Evolutionary conservation across 1,284 basidiomycete genomes (phyloP).

Genomic region (Pascua guehoae): DNA sequence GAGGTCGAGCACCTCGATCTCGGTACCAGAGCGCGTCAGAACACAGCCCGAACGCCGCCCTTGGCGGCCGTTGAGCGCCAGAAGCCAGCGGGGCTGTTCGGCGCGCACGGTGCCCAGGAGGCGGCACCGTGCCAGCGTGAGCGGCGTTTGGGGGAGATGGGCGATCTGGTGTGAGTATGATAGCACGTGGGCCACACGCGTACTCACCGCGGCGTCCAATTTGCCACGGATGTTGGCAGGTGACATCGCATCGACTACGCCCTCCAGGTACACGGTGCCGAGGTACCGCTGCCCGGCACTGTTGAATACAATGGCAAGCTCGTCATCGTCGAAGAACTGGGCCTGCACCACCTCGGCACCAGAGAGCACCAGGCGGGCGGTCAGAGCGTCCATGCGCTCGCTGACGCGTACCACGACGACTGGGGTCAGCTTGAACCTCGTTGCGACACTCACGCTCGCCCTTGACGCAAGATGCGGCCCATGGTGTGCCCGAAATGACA

Average conservation of each 20-base stretch:
- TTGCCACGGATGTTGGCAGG: neutral
- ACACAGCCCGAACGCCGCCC: slow-evolving; percentile 38
- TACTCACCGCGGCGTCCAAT: neutral
- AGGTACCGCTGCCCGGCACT: slow-evolving; percentile 18
- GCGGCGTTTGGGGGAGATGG: neutral
- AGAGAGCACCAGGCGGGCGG: neutral
- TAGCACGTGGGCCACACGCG: too few species aligned
- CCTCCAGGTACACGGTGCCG: slow-evolving; percentile 10
- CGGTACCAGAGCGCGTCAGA: slow-evolving; percentile 22
- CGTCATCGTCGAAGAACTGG: slow-evolving; percentile 41
- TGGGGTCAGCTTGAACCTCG: neutral
- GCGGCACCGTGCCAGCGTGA: slow-evolving; percentile 15
- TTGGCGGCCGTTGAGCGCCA: slow-evolving; percentile 37
- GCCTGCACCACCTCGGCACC: slow-evolving; percentile 9
- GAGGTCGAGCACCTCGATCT: slow-evolving; percentile 37
- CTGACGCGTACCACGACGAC: slow-evolving; percentile 1
- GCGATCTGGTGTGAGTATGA: neutral
- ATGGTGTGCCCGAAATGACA: too few species aligned
- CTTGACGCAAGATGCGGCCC: too few species aligned
- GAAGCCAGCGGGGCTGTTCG: slow-evolving; percentile 2
- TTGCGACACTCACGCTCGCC: neutral
- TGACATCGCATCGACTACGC: neutral
- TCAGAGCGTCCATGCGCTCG: neutral
- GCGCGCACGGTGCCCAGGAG: slow-evolving; percentile 6
- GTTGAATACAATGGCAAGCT: slow-evolving; percentile 32